Conservation (phyloP, 768 basidiomycete genomes). For the Phylloporus sp. region DNA sequence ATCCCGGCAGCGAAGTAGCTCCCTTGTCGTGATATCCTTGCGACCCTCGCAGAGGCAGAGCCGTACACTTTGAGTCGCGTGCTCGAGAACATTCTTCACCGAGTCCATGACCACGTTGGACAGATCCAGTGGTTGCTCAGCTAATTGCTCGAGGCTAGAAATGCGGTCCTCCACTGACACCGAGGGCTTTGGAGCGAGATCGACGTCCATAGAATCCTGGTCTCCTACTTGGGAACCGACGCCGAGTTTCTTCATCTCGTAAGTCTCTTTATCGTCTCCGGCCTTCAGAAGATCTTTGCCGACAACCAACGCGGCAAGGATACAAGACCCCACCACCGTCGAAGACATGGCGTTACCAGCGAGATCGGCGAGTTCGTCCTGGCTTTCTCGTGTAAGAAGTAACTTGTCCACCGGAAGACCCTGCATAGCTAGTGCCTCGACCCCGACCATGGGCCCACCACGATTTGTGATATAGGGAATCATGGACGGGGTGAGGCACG, state of each 20-base stretch:
- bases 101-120: constrained; percentile 45
- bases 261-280: constrained; percentile 60
- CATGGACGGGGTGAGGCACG: constrained; percentile 94
- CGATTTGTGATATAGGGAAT: constrained; percentile 95
- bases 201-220: constrained; percentile 47
- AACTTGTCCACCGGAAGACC: constrained; percentile 91
- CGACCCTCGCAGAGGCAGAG: constrained; percentile 92
- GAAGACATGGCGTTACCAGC: constrained; percentile 98
- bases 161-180: constrained; percentile 49
- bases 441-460: constrained; percentile 91
- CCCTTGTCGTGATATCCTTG: constrained; percentile 62
- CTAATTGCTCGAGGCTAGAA: constrained; percentile 66
- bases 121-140: constrained; percentile 62
- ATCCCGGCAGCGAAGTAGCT: constrained; percentile 64
- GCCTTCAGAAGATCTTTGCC: constrained; percentile 61
- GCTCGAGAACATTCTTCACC: constrained; percentile 51
- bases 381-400: constrained; percentile 85
- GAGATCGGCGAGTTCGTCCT: constrained; percentile 90
- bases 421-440: constrained; percentile 91
- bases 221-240: constrained; percentile 25
- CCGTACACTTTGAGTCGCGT: constrained; percentile 67
- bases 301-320: constrained; percentile 73
- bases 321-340: constrained; percentile 89
- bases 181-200: constrained; percentile 23
- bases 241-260: constrained; percentile 56